Percentiles rank a stretch among this genome's conserved stretches.
phyloP scores from a whole-genome alignment of 352 stramenopile genomes.

The Phytophthora rubi region DNA sequence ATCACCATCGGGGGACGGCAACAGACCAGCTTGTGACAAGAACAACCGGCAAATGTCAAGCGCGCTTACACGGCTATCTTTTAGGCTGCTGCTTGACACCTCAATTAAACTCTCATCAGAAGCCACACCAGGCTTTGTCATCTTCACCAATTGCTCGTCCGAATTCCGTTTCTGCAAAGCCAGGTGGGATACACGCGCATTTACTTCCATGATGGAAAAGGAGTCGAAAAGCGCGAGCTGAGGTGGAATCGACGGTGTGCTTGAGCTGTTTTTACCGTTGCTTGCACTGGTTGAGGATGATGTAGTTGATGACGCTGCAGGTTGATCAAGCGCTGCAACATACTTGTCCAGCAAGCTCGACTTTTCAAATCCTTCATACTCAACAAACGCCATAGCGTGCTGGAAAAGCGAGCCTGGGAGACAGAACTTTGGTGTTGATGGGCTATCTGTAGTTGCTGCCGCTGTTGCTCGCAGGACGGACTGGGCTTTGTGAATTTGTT shows the following conservation, averaged over 20 bases:
- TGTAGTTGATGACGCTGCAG: constrained; percentile 26
- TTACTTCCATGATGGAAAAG: constrained; percentile 90
- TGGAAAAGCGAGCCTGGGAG: constrained; percentile 75
- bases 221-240: constrained; percentile 84
- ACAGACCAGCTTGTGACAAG: constrained; percentile 72
- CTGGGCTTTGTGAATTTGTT: constrained; percentile 72
- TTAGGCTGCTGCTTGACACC: constrained; percentile 28
- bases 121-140: constrained; percentile 51
- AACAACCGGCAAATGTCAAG: constrained; percentile 87
- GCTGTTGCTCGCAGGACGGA: constrained; percentile 33
- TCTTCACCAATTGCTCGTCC: constrained; percentile 43
- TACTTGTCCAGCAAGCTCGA: constrained; percentile 82
- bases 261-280: constrained; percentile 39
- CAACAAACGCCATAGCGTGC: constrained; percentile 68
- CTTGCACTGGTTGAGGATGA: constrained; percentile 25
- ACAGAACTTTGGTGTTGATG: constrained; percentile 26
- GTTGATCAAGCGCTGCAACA: constrained; percentile 69
- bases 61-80: constrained; percentile 60
- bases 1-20: constrained; percentile 71
- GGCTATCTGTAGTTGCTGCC: constrained; percentile 8
- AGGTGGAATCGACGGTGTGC: constrained; percentile 52
- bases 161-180: constrained; percentile 52
- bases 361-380: constrained; percentile 73
- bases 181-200: constrained; percentile 74
- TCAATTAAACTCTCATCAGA: constrained; percentile 44